These are phyloP conservation scores for Leccinum broughii DNA, from an alignment of 768 basidiomycete species.

Conservation along the genomic window DNA sequence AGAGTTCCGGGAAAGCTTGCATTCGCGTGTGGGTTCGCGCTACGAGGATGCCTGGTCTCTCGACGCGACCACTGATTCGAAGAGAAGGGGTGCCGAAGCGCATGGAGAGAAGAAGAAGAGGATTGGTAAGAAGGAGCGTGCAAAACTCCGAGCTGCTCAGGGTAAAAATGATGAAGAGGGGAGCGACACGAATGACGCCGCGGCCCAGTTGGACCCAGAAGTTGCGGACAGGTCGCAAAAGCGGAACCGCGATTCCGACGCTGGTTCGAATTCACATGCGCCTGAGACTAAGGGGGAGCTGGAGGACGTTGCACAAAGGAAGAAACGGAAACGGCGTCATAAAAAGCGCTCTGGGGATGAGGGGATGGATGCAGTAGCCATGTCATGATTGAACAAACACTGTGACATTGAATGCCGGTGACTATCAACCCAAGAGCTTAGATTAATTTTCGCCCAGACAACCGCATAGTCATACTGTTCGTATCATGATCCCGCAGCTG, in stretches of 20 bases:
- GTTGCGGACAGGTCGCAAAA: constrained; percentile 7
- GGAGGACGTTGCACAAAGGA: constrained; percentile 23
- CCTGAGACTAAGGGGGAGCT: constrained; percentile 8
- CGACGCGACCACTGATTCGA: not conserved
- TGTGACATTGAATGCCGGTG: not conserved
- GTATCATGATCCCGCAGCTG: not conserved
- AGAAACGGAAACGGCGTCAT: constrained; percentile 45
- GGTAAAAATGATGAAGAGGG: constrained; percentile 13
- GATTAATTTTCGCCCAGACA: not conserved
- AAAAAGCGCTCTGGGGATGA: constrained; percentile 31
- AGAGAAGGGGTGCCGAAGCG: constrained; percentile 10
- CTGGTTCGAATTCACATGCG: constrained; percentile 8
- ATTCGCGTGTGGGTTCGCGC: constrained; percentile 37
- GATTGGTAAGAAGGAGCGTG: constrained; percentile 70
- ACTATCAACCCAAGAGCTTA: not conserved
- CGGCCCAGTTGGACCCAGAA: not conserved
- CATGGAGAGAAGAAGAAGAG: constrained; percentile 52
- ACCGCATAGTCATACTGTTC: not conserved
- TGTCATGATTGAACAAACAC: not conserved
- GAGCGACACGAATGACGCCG: not conserved
- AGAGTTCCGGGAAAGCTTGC: constrained; percentile 69
- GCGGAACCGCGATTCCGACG: constrained; percentile 20
- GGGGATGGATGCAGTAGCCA: not conserved
- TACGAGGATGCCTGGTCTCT: constrained; percentile 25
- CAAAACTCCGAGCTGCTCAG: constrained; percentile 45